phyloP scores from a whole-genome alignment of 306 rosid species.

The Glycine soja region DNA sequence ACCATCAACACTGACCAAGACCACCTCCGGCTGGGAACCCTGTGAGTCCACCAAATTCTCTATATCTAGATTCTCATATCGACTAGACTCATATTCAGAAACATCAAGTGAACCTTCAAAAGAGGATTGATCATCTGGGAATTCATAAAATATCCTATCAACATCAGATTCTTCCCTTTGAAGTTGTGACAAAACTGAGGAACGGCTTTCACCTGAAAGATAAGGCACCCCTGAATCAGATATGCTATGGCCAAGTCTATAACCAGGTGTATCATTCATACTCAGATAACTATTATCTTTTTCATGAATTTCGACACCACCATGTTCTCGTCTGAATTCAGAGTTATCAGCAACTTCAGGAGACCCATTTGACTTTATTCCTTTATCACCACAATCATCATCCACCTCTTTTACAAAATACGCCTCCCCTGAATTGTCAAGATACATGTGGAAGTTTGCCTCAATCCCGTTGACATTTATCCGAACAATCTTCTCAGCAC shows the following conservation, averaged over 20 bases:
- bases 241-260: conserved; percentile 62
- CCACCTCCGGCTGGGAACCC: conserved; percentile 63
- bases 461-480: conserved; percentile 83
- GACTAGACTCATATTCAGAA: conserved; percentile 66
- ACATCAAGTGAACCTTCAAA: conserved; percentile 71
- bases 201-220: conserved; percentile 51
- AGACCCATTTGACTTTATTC: conserved; percentile 51
- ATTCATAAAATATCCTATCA: conserved; percentile 71
- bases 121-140: conserved; percentile 71
- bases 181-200: conserved; percentile 43
- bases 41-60: conserved; percentile 65
- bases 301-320: conserved; percentile 40
- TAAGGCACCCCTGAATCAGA: conserved; percentile 64
- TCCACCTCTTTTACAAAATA: conserved; percentile 84
- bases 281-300: neutral
- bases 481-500: conserved; percentile 81
- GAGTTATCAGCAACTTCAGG: conserved; percentile 5
- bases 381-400: conserved; percentile 52
- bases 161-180: conserved; percentile 66
- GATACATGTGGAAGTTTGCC: conserved; percentile 90
- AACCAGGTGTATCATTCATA: conserved; percentile 20
- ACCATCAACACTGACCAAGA: conserved; percentile 94
- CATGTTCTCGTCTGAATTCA: conserved; percentile 38
- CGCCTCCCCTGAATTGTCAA: conserved; percentile 95
- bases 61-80: conserved; percentile 61